Percentiles rank a stretch among this genome's conserved stretches.
Evolutionary conservation across 139 green algal species (phyloP).

Genomic region (Ettlia oleoabundans): DNA sequence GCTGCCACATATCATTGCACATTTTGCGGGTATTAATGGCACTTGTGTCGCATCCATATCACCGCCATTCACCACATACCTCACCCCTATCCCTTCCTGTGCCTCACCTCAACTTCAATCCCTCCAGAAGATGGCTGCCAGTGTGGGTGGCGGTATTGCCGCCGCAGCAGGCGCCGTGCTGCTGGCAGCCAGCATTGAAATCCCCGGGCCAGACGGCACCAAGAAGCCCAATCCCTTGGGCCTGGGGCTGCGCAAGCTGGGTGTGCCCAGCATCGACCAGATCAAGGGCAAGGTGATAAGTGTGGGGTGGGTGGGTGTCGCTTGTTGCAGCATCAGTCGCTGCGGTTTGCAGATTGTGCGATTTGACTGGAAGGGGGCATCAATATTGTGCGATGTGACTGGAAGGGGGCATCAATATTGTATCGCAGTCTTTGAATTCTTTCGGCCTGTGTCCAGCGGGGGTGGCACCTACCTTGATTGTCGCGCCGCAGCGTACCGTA

Average conservation of each 20-base stretch:
- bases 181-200: background rate
- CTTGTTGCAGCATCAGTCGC: background rate
- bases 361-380: background rate
- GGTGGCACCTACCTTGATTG: background rate
- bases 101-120: background rate
- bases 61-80: too few relatives aligned
- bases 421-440: too few relatives aligned
- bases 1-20: too few relatives aligned
- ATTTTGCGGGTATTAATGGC: too few relatives aligned
- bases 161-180: background rate
- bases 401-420: background rate
- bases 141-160: background rate
- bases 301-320: background rate
- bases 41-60: too few relatives aligned
- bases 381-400: background rate
- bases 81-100: too few relatives aligned
- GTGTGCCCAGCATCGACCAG: background rate
- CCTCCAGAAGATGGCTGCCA: background rate
- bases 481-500: too few relatives aligned
- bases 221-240: background rate
- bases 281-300: background rate
- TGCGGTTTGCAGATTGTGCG: background rate
- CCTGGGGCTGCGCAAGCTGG: background rate
- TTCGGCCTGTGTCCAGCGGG: background rate
- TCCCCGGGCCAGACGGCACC: background rate